phyloP scores from a whole-genome alignment of 257 asterid species.

The Nemophila menziesii region DNA sequence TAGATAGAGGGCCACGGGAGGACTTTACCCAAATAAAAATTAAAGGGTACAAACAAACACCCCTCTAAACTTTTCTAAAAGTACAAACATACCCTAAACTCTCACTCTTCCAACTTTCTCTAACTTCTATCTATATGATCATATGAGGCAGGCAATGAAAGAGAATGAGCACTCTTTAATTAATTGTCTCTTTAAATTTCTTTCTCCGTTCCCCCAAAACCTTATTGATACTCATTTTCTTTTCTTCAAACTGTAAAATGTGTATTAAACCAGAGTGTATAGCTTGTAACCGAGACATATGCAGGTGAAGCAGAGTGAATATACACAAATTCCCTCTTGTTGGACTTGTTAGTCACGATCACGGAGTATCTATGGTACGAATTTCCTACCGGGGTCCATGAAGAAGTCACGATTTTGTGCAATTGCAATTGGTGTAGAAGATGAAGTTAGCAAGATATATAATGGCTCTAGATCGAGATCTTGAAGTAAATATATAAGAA shows the following conservation, averaged over 20 bases:
- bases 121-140: constrained; percentile 19
- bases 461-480: no score
- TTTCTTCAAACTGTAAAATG: constrained; percentile 20
- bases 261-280: constrained; percentile 46
- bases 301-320: constrained; percentile 82
- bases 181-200: constrained; percentile 70
- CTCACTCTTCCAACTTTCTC: constrained; percentile 20
- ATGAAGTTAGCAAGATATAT: no score
- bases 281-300: constrained; percentile 54
- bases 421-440: no score
- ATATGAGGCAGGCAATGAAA: constrained; percentile 58
- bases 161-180: constrained; percentile 78
- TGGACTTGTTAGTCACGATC: no score
- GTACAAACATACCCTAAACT: constrained; percentile 21
- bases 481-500: no score
- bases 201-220: constrained; percentile 38
- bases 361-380: no score
- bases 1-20: no score
- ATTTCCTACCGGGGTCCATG: no score
- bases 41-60: constrained; percentile 9
- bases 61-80: constrained; percentile 26
- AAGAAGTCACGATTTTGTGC: no score
- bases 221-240: constrained; percentile 26
- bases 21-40: no score
- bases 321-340: constrained; percentile 87